Conservation (phyloP, 2,329 filamentous ascomycete genomes). For the Claviceps citrina region DNA sequence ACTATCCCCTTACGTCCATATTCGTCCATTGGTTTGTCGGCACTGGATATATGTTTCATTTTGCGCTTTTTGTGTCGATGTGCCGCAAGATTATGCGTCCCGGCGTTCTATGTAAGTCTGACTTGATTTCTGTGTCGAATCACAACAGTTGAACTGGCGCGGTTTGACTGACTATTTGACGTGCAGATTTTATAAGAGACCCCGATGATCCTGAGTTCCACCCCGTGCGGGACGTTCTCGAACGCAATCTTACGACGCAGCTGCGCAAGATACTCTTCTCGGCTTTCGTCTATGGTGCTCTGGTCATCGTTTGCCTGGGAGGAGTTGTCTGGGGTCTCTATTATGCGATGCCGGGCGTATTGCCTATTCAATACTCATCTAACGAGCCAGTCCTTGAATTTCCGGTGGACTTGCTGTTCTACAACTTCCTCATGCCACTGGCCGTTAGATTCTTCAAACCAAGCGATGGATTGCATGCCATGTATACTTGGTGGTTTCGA, state of each 20-base stretch:
- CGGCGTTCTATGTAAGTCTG: conserved; percentile 71
- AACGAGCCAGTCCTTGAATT: conserved; percentile 89
- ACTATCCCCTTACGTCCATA: conserved; percentile 73
- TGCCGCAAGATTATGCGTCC: conserved; percentile 94
- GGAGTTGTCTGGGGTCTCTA: conserved; percentile 90
- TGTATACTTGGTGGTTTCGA: conserved; percentile 96
- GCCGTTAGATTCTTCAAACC: conserved; percentile 74
- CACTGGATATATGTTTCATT: conserved; percentile 99
- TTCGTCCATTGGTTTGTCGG: conserved; percentile 99
- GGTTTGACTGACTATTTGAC: not conserved
- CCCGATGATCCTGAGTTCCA: conserved; percentile 98
- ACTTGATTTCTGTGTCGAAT: not conserved
- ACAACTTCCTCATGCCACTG: conserved; percentile 89
- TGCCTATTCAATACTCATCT: conserved; percentile 87
- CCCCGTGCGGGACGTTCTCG: conserved; percentile 88
- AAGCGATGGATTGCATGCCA: conserved; percentile 63
- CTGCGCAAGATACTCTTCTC: conserved; percentile 93
- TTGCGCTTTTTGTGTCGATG: conserved; percentile 96
- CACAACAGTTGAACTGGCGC: no score
- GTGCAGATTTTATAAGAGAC: conserved; percentile 80
- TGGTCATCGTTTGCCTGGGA: conserved; percentile 85
- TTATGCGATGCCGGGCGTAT: conserved; percentile 49
- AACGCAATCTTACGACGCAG: conserved; percentile 82
- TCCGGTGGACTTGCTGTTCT: conserved; percentile 83
- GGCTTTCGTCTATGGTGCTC: conserved; percentile 81